These are phyloP conservation scores for Chrysochromulina tobinii DNA, from an alignment of 78 protist genomes.

Conservation along the genomic window DNA sequence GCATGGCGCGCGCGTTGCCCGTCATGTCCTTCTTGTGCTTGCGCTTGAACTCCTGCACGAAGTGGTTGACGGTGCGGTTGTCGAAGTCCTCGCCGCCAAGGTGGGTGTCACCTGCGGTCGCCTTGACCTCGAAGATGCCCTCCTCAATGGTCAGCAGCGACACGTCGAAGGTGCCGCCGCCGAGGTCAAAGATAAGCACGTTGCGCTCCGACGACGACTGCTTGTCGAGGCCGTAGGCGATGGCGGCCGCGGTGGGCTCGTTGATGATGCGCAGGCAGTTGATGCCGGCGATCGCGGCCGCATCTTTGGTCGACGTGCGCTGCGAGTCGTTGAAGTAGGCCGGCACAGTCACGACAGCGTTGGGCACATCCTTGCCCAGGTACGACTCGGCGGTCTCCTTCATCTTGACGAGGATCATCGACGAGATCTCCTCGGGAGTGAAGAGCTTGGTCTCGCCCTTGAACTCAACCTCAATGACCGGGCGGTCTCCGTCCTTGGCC, in stretches of 20 bases:
- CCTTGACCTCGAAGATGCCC: conserved; percentile 83
- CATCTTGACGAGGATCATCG: conserved; percentile 78
- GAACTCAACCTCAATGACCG: conserved; percentile 82
- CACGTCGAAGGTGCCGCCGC: conserved; percentile 90
- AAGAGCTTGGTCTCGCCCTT: conserved; percentile 80
- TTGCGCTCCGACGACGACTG: conserved; percentile 42
- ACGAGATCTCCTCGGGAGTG: conserved; percentile 85
- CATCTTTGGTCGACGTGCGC: conserved; percentile 96
- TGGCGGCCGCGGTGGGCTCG: conserved; percentile 58
- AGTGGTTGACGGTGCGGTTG: conserved; percentile 65
- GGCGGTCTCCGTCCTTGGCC: conserved; percentile 80
- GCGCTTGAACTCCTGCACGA: conserved; percentile 57
- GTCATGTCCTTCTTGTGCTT: conserved; percentile 55
- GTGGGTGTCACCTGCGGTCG: conserved; percentile 87
- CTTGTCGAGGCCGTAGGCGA: conserved; percentile 59
- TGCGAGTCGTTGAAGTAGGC: conserved; percentile 82
- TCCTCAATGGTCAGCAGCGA: conserved; percentile 79
- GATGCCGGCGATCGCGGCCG: conserved; percentile 97
- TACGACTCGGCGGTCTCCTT: conserved; percentile 80
- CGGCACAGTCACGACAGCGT: conserved; percentile 90
- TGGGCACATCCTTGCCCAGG: conserved; percentile 73
- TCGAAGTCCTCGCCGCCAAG: conserved; percentile 89
- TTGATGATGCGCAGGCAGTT: conserved; percentile 54
- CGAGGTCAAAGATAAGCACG: conserved; percentile 82
- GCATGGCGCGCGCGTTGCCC: conserved; percentile 51